phyloP scores from a whole-genome alignment of 2,329 filamentous ascomycete genomes.

The Botryotinia calthae region DNA sequence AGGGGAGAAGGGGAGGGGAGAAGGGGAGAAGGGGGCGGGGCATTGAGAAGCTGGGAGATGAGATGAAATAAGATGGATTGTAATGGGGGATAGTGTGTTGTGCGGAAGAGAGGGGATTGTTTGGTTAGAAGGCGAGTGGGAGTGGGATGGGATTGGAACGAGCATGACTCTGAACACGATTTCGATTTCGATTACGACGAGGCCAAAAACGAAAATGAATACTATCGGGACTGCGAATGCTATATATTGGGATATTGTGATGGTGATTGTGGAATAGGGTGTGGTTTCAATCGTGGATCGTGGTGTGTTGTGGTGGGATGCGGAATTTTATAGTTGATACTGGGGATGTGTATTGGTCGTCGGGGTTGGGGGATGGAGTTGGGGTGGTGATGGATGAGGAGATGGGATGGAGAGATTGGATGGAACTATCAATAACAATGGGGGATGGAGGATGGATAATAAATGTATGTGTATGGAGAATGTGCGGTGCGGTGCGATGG shows the following conservation, averaged over 20 bases:
- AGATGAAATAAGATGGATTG: neutral
- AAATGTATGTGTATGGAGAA: neutral
- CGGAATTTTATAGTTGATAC: neutral
- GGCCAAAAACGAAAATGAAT: neutral
- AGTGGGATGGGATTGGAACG: constrained; percentile 9
- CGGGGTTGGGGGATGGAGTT: neutral
- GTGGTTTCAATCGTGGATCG: neutral
- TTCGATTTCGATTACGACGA: neutral
- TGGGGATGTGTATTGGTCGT: neutral
- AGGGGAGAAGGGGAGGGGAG: too few relatives aligned
- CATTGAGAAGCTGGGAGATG: neutral
- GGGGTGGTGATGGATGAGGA: neutral
- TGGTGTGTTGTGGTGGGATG: neutral
- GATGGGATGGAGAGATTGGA: neutral
- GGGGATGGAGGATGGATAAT: too few relatives aligned
- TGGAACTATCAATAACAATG: too few relatives aligned
- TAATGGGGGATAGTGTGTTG: too few relatives aligned
- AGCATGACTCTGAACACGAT: neutral
- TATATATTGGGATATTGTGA: neutral
- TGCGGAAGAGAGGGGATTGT: neutral
- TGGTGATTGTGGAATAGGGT: too few relatives aligned
- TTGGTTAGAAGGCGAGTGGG: neutral
- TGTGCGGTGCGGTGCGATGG: neutral
- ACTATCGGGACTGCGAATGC: neutral
- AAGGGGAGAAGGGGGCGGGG: neutral